These are phyloP conservation scores for Yarrowia bubula DNA, from an alignment of 805 yeast genomes.

Conservation along the genomic window DNA sequence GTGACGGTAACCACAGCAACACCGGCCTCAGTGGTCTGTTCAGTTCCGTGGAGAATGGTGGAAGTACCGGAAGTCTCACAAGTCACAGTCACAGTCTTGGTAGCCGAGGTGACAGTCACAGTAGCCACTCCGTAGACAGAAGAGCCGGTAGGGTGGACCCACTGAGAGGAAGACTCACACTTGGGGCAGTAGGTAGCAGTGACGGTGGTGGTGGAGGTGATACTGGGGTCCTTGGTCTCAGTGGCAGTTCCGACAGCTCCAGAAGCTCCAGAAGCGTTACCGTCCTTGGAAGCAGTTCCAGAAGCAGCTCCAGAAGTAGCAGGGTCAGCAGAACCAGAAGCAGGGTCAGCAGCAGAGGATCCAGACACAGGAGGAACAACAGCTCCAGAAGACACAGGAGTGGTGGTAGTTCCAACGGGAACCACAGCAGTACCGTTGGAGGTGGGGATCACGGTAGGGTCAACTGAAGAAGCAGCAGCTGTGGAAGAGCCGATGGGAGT, in stretches of 20 bases:
- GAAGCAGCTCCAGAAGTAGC: neutral
- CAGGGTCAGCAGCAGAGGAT: no score
- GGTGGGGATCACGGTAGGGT: neutral
- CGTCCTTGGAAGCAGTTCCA: no score
- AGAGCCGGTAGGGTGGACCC: constrained; percentile 2
- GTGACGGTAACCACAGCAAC: constrained; percentile 8
- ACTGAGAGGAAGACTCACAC: neutral
- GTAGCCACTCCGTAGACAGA: neutral
- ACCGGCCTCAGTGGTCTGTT: constrained; percentile 7
- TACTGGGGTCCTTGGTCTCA: no score
- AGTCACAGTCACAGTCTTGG: constrained; percentile 18
- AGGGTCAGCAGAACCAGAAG: neutral
- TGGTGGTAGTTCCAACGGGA: neutral
- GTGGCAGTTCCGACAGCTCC: no score
- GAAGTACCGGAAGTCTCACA: constrained; percentile 4
- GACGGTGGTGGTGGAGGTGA: neutral
- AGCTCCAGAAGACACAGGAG: no score
- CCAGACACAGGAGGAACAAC: no score
- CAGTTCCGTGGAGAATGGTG: neutral
- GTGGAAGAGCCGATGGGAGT: neutral
- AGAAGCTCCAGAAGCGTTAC: no score
- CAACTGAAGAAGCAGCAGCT: no score
- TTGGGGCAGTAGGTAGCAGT: constrained; percentile 16
- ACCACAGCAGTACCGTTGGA: neutral
- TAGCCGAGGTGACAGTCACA: neutral